Evolutionary conservation across 345 rosid genomes (phyloP).

Genomic region (Kandelia obovata): DNA sequence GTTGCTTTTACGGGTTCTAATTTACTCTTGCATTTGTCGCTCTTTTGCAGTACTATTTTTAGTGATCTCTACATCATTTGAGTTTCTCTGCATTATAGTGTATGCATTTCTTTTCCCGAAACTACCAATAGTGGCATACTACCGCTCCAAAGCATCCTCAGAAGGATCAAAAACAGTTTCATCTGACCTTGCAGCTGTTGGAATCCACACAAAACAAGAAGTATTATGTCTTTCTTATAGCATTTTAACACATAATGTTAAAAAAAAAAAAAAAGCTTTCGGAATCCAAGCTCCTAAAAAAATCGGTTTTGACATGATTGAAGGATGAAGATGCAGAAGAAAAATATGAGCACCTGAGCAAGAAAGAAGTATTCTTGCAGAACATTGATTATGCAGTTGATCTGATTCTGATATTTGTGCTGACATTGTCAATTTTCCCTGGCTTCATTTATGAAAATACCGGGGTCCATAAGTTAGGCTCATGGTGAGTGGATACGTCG

Average conservation of each 20-base stretch:
- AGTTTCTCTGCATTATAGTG: conserved; percentile 57
- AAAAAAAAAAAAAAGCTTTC: neutral
- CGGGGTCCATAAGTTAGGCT: conserved; percentile 55
- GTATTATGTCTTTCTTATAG: neutral
- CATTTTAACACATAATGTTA: neutral
- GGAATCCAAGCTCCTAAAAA: neutral
- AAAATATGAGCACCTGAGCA: conserved; percentile 45
- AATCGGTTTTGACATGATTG: neutral
- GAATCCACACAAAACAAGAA: conserved; percentile 43
- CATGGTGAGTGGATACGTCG: conserved; percentile 45
- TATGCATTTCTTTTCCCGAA: conserved; percentile 67
- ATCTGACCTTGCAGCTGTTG: conserved; percentile 86
- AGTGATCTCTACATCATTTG: conserved; percentile 63
- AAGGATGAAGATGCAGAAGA: conserved; percentile 43
- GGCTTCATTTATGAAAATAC: conserved; percentile 84
- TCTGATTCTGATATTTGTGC: conserved; percentile 54
- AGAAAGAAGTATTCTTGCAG: conserved; percentile 45
- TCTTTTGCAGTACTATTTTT: conserved; percentile 63
- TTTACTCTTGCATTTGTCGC: no score
- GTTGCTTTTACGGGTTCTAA: no score
- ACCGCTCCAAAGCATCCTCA: conserved; percentile 70
- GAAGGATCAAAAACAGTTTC: conserved; percentile 87
- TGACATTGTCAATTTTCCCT: conserved; percentile 76
- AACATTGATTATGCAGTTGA: conserved; percentile 67
- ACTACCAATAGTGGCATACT: conserved; percentile 74